These are phyloP conservation scores for Pezicula carpinea DNA, from an alignment of 2,329 filamentous ascomycete genomes.

Conservation along the genomic window DNA sequence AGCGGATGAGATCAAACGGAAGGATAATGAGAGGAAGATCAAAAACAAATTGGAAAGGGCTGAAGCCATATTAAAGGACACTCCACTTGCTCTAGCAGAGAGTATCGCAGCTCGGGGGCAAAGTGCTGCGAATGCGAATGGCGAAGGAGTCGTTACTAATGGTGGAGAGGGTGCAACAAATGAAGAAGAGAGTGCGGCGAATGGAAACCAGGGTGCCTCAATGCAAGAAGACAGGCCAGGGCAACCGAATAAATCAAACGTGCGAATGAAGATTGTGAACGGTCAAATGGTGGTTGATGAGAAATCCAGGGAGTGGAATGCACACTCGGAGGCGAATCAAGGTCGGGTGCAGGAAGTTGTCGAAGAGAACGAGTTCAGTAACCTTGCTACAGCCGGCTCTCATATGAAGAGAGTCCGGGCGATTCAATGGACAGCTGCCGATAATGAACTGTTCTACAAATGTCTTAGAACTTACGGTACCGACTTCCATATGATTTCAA, in stretches of 20 bases:
- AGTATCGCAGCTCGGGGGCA: slow-evolving; percentile 26
- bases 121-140: background rate
- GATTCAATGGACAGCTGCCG: slow-evolving; percentile 65
- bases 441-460: slow-evolving; percentile 73
- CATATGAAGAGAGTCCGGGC: slow-evolving; percentile 62
- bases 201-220: too few relatives aligned
- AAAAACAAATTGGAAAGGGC: slow-evolving; percentile 18
- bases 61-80: too few relatives aligned
- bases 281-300: slow-evolving; percentile 71
- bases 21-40: slow-evolving; percentile 46
- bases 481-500: slow-evolving; percentile 75
- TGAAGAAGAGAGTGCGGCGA: too few relatives aligned
- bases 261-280: slow-evolving; percentile 58
- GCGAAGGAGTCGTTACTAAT: background rate
- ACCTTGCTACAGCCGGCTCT: slow-evolving; percentile 62
- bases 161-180: background rate
- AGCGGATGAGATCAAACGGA: slow-evolving; percentile 66
- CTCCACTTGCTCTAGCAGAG: slow-evolving; percentile 12
- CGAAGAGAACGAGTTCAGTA: slow-evolving; percentile 76
- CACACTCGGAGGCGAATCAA: slow-evolving; percentile 54
- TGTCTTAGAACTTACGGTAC: slow-evolving; percentile 74
- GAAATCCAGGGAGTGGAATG: slow-evolving; percentile 61
- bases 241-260: background rate
- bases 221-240: too few relatives aligned
- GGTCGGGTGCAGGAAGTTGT: slow-evolving; percentile 53